Evolutionary conservation across 1,284 basidiomycete genomes (phyloP).

Genomic region (Cystobasidium sp.): DNA sequence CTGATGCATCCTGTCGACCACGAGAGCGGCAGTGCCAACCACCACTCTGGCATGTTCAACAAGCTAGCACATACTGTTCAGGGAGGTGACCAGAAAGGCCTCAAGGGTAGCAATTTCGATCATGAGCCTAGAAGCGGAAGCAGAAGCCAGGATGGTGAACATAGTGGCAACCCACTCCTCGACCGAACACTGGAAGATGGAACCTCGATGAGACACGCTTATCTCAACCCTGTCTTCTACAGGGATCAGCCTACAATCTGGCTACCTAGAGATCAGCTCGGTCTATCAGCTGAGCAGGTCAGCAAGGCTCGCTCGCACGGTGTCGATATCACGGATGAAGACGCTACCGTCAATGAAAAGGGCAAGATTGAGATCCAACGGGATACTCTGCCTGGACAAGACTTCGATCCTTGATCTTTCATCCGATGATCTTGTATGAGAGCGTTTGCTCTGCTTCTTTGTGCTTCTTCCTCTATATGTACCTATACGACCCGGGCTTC

Average conservation of each 20-base stretch:
- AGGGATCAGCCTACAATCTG: slow-evolving; percentile 25
- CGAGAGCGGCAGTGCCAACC: neutral
- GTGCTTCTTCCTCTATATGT: neutral
- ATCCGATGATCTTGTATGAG: neutral
- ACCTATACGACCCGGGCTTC: neutral
- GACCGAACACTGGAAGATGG: slow-evolving; percentile 7
- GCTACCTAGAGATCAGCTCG: slow-evolving; percentile 36
- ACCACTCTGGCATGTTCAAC: neutral
- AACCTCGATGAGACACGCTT: slow-evolving; percentile 4
- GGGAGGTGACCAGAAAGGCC: neutral
- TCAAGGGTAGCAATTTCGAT: slow-evolving; percentile 1
- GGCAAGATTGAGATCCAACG: slow-evolving; percentile 30
- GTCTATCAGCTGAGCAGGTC: slow-evolving; percentile 29
- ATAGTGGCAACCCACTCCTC: slow-evolving; percentile 6
- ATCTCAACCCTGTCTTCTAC: slow-evolving; percentile 24
- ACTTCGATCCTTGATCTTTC: slow-evolving; percentile 17
- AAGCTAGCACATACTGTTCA: neutral
- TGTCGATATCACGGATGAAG: slow-evolving; percentile 37
- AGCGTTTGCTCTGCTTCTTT: neutral
- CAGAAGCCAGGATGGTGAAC: neutral
- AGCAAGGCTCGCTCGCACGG: slow-evolving; percentile 19
- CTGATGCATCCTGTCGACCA: slow-evolving; percentile 2
- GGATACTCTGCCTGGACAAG: slow-evolving; percentile 37
- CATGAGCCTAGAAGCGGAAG: neutral
- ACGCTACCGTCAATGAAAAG: slow-evolving; percentile 37